phyloP scores from a whole-genome alignment of 768 basidiomycete species.

The Kwoniella dejecticola region DNA sequence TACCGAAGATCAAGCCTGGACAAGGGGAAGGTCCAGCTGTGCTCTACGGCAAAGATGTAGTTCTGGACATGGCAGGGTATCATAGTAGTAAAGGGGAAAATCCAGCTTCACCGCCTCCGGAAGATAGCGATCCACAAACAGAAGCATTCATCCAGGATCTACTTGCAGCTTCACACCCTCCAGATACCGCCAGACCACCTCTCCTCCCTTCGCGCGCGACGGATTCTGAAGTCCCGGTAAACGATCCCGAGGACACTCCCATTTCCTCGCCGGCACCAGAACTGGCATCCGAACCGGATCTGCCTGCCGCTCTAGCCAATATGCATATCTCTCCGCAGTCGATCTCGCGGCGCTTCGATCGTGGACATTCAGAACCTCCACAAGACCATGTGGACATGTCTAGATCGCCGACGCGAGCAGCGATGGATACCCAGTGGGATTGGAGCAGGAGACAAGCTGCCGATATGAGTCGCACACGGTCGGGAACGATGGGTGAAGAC shows the following conservation, averaged over 20 bases:
- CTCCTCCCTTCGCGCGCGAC: conserved; percentile 20
- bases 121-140: conserved; percentile 12
- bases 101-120: conserved; percentile 12
- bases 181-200: conserved; percentile 27
- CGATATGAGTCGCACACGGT: conserved; percentile 11
- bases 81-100: conserved; percentile 30
- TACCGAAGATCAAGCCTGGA: conserved; percentile 59
- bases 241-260: conserved; percentile 42
- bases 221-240: conserved; percentile 29
- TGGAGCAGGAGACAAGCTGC: conserved; percentile 74
- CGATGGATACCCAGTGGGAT: conserved; percentile 80
- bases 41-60: conserved; percentile 70
- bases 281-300: conserved; percentile 18
- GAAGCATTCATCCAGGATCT: conserved; percentile 28
- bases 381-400: conserved; percentile 14
- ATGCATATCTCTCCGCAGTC: conserved; percentile 9
- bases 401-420: conserved; percentile 13
- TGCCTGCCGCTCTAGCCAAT: conserved; percentile 14
- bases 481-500: conserved; percentile 1
- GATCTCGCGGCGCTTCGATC: conserved; percentile 22
- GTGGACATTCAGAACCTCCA: conserved; percentile 46
- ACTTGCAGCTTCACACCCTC: conserved; percentile 25
- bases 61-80: conserved; percentile 82
- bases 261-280: conserved; percentile 41
- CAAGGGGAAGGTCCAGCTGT: conserved; percentile 63